phyloP scores from a whole-genome alignment of 75 land plant genomes.

The Chamaecyparis obtusa region DNA sequence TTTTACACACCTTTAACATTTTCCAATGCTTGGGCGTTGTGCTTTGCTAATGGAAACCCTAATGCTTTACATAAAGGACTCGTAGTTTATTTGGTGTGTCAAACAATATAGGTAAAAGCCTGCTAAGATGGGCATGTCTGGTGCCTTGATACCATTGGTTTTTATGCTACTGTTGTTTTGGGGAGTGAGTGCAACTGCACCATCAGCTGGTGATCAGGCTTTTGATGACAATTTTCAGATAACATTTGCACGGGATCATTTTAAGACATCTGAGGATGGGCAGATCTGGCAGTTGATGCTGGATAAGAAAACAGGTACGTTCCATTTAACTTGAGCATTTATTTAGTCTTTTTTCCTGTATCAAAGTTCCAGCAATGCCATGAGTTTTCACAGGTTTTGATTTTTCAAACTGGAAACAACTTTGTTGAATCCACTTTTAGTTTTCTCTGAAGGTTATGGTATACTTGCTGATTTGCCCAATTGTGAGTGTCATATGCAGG shows the following conservation, averaged over 20 bases:
- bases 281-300: conserved; percentile 57
- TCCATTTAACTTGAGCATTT: background rate
- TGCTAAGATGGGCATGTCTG: too few relatives aligned
- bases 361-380: background rate
- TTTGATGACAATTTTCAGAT: conserved; percentile 57
- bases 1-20: background rate
- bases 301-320: conserved; percentile 62
- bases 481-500: conserved; percentile 23
- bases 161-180: too few relatives aligned
- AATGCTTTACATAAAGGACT: background rate
- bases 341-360: background rate
- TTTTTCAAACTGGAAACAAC: too few relatives aligned
- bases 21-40: background rate
- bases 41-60: background rate
- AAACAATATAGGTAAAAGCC: too few relatives aligned
- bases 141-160: too few relatives aligned
- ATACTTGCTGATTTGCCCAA: background rate
- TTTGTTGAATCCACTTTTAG: too few relatives aligned
- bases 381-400: too few relatives aligned
- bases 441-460: background rate
- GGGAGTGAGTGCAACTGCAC: too few relatives aligned
- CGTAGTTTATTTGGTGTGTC: background rate
- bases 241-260: conserved; percentile 51
- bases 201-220: conserved; percentile 1
- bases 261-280: conserved; percentile 63